Percentiles rank a stretch among this genome's conserved stretches.
phyloP scores from a whole-genome alignment of 257 asterid species.

The Nicotiana otophora region DNA sequence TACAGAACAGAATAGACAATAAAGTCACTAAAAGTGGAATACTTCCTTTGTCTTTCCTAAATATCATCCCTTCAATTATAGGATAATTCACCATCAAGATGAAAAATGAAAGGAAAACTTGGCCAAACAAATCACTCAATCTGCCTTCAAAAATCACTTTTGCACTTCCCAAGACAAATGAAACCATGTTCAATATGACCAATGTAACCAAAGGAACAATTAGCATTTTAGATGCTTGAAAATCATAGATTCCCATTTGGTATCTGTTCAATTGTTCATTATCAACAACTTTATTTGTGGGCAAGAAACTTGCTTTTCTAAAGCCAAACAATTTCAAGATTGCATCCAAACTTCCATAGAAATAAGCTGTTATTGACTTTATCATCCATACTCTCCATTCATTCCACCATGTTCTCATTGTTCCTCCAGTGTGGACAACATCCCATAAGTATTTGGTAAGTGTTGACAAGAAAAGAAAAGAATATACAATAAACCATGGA shows the following conservation, averaged over 20 bases:
- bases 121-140: conserved; percentile 28
- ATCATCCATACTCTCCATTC: conserved; percentile 66
- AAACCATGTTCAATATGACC: conserved; percentile 31
- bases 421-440: conserved; percentile 34
- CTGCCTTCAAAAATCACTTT: conserved; percentile 12
- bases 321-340: conserved; percentile 31
- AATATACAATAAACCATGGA: conserved; percentile 40
- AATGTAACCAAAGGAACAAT: conserved; percentile 47
- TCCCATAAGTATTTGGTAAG: conserved; percentile 47
- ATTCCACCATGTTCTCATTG: conserved; percentile 41
- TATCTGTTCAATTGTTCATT: conserved; percentile 37
- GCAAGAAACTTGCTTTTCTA: conserved; percentile 45
- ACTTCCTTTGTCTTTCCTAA: conserved; percentile 47
- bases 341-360: conserved; percentile 44
- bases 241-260: conserved; percentile 46
- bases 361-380: conserved; percentile 42
- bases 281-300: conserved; percentile 55
- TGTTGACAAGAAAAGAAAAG: conserved; percentile 39
- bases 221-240: conserved; percentile 38
- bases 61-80: conserved; percentile 57
- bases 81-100: conserved; percentile 43
- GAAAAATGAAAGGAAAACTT: conserved; percentile 33
- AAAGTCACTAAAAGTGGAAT: conserved; percentile 23
- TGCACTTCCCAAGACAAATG: conserved; percentile 29
- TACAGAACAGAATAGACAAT: conserved; percentile 20